Conservation (phyloP, 345 rosid species). For the Atalantia buxifolia region DNA sequence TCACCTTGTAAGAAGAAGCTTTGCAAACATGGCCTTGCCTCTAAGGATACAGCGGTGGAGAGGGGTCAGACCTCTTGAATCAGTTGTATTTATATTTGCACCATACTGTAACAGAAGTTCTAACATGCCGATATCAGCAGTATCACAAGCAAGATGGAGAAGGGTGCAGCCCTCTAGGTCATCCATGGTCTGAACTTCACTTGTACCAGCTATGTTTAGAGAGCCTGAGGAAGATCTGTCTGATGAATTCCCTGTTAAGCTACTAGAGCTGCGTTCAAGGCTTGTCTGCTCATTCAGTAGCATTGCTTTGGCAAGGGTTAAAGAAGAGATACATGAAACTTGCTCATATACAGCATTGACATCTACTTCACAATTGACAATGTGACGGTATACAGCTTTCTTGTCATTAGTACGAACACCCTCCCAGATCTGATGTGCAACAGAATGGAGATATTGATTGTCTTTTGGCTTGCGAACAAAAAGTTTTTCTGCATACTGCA, state of each 20-base stretch:
- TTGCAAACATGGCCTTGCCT: constrained; percentile 64
- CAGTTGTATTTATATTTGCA: constrained; percentile 71
- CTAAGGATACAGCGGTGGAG: constrained; percentile 67
- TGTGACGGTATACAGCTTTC: constrained; percentile 81
- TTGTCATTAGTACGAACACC: constrained; percentile 86
- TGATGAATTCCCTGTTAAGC: constrained; percentile 53
- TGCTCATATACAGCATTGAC: constrained; percentile 64
- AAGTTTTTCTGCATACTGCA: constrained; percentile 90
- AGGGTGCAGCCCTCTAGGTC: constrained; percentile 73
- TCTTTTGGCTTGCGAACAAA: constrained; percentile 79
- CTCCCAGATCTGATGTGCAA: constrained; percentile 79
- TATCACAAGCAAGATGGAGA: constrained; percentile 96
- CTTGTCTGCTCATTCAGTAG: constrained; percentile 68
- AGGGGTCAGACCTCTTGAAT: constrained; percentile 79
- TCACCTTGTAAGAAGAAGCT: constrained; percentile 84
- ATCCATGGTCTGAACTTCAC: constrained; percentile 47
- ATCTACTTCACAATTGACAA: constrained; percentile 74
- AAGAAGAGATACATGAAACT: constrained; percentile 55
- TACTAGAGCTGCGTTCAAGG: constrained; percentile 50
- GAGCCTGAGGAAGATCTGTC: constrained; percentile 72
- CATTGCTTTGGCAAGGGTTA: constrained; percentile 85
- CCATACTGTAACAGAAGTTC: constrained; percentile 96
- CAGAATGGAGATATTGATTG: constrained; percentile 42
- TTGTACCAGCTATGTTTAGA: constrained; percentile 40
- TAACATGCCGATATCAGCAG: constrained; percentile 91